Conservation (phyloP, 2,329 filamentous ascomycete genomes). For the Stachybotrys echinatus region DNA sequence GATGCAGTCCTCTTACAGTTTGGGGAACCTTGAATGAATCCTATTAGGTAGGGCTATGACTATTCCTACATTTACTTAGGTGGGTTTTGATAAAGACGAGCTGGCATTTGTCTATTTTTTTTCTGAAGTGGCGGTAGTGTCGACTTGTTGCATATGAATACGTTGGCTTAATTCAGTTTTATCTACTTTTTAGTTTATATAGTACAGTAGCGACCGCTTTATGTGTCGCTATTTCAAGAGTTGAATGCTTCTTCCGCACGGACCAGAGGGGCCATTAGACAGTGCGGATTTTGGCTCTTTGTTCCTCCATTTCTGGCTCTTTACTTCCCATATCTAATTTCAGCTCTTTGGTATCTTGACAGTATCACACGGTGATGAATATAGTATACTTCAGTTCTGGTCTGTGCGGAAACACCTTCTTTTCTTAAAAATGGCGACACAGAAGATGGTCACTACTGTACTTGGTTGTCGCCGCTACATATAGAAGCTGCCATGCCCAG, state of each 20-base stretch:
- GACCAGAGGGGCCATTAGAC: neutral
- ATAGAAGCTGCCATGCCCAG: neutral
- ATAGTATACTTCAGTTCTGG: neutral
- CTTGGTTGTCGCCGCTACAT: neutral
- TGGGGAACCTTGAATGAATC: constrained; percentile 1
- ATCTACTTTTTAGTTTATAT: neutral
- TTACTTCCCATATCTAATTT: constrained; percentile 3
- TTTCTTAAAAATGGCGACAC: neutral
- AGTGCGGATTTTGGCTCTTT: neutral
- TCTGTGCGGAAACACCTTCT: neutral
- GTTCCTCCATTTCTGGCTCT: neutral
- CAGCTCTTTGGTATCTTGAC: neutral
- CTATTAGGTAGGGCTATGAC: neutral
- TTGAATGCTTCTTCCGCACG: neutral
- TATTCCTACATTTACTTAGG: neutral
- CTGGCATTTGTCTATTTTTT: neutral
- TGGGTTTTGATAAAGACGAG: neutral
- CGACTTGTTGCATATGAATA: neutral
- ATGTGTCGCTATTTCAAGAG: neutral
- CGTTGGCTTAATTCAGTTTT: neutral
- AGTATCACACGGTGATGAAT: neutral
- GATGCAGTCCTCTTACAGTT: neutral
- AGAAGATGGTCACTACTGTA: neutral
- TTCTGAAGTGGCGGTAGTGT: constrained; percentile 1
- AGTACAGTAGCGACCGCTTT: neutral